A percentile compares a stretch with the other conserved stretches of the same genome.
Conservation (phyloP, 78 protist genomes). For the Protostelium mycophagum region DNA sequence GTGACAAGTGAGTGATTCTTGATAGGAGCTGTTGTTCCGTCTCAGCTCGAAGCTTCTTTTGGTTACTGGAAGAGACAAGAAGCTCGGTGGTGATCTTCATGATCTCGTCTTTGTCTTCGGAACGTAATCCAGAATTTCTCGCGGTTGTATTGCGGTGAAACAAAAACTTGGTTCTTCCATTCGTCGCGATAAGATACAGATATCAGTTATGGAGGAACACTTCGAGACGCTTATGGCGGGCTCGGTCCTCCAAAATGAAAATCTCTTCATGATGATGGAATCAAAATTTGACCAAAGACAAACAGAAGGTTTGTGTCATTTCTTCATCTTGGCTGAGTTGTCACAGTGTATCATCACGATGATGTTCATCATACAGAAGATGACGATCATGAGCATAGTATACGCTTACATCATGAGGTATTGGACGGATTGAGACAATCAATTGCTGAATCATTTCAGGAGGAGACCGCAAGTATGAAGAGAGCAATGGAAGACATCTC, state of each 20-base stretch:
- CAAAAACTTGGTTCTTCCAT: neutral
- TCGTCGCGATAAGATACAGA: neutral
- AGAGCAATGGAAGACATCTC: neutral
- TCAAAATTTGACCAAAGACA: neutral
- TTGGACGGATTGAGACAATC: no score
- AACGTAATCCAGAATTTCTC: neutral
- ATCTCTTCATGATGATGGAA: neutral
- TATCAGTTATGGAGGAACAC: neutral
- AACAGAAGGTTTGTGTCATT: neutral
- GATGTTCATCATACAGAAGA: neutral
- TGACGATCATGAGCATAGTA: neutral
- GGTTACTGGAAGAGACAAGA: neutral
- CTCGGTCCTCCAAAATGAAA: neutral
- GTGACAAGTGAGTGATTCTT: neutral
- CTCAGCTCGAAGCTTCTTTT: neutral
- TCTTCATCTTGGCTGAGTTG: neutral
- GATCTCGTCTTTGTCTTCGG: no score
- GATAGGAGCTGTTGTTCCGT: neutral
- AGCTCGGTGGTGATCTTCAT: neutral
- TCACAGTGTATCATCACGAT: neutral
- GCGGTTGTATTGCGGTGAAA: neutral
- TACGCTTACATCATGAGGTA: neutral
- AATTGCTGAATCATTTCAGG: neutral
- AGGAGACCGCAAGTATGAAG: neutral
- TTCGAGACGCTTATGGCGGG: neutral